phyloP scores from a whole-genome alignment of 768 basidiomycete species.

The Butyriboletus loyo region DNA sequence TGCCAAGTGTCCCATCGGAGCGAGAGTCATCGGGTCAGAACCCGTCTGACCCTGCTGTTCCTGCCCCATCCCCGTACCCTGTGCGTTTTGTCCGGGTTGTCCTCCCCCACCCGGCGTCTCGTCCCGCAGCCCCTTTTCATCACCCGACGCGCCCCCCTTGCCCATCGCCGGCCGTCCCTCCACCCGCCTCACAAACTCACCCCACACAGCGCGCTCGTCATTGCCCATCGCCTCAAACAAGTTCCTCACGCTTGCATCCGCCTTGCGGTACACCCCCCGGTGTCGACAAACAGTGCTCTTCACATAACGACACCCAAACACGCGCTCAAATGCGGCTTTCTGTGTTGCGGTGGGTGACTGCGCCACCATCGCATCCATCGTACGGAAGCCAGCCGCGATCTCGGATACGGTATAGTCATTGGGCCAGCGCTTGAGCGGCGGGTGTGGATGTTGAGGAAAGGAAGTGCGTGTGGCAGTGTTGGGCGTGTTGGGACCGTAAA shows the following conservation, averaged over 20 bases:
- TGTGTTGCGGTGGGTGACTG: constrained; percentile 50
- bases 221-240: constrained; percentile 54
- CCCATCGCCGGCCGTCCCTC: constrained; percentile 46
- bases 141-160: constrained; percentile 24
- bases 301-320: constrained; percentile 69
- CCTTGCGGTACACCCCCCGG: constrained; percentile 63
- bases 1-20: constrained; percentile 16
- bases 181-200: constrained; percentile 61
- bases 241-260: constrained; percentile 43
- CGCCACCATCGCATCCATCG: constrained; percentile 40
- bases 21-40: constrained; percentile 15
- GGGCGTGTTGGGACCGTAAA: constrained; percentile 24
- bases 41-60: constrained; percentile 19
- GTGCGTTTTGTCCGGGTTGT: constrained; percentile 2
- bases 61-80: constrained; percentile 4
- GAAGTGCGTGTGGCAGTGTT: constrained; percentile 23
- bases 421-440: constrained; percentile 71
- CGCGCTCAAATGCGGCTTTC: constrained; percentile 63
- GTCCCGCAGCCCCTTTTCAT: constrained; percentile 22
- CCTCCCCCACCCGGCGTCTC: constrained; percentile 9
- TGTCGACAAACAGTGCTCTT: constrained; percentile 74
- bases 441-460: constrained; percentile 55
- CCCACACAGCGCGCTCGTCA: constrained; percentile 61
- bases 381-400: constrained; percentile 56
- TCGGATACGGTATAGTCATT: constrained; percentile 73